Evolutionary conservation across 768 basidiomycete genomes (phyloP).

Genomic region (Amanita rimosa): DNA sequence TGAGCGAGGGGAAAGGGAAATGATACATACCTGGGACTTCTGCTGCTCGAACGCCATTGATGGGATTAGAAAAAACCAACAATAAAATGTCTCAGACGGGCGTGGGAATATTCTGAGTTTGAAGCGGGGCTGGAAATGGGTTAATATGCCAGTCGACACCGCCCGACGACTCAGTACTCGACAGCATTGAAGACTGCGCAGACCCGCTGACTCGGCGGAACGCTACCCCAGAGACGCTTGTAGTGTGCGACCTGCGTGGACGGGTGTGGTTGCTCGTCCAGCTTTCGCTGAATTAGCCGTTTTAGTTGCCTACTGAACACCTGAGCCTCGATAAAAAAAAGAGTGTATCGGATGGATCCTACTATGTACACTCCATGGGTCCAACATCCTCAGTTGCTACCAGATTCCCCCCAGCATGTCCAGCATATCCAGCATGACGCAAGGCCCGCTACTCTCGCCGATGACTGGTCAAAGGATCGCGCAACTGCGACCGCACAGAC

Average conservation of each 20-base stretch:
- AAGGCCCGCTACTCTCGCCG: conserved; percentile 17
- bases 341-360: conserved; percentile 26
- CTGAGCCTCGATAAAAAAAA: conserved; percentile 21
- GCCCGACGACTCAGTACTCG: conserved; percentile 11
- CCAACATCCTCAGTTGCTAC: conserved; percentile 22
- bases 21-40: conserved; percentile 21
- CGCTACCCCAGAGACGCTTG: conserved; percentile 13
- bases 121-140: conserved; percentile 19
- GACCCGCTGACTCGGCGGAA: conserved; percentile 15
- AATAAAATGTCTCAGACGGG: conserved; percentile 20
- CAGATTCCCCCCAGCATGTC: conserved; percentile 21
- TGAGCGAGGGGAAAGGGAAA: conserved; percentile 7
- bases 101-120: conserved; percentile 25
- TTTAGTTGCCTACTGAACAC: conserved; percentile 18
- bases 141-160: conserved; percentile 9
- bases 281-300: conserved; percentile 18
- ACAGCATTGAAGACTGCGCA: conserved; percentile 17
- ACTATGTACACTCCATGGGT: conserved; percentile 34
- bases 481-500: conserved; percentile 15
- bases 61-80: conserved; percentile 8
- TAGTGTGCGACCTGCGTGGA: conserved; percentile 16
- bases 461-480: conserved; percentile 38
- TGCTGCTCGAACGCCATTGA: conserved; percentile 16
- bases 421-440: conserved; percentile 18
- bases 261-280: conserved; percentile 12